Conservation (phyloP, 257 asterid species). For the Solanum verrucosum region DNA sequence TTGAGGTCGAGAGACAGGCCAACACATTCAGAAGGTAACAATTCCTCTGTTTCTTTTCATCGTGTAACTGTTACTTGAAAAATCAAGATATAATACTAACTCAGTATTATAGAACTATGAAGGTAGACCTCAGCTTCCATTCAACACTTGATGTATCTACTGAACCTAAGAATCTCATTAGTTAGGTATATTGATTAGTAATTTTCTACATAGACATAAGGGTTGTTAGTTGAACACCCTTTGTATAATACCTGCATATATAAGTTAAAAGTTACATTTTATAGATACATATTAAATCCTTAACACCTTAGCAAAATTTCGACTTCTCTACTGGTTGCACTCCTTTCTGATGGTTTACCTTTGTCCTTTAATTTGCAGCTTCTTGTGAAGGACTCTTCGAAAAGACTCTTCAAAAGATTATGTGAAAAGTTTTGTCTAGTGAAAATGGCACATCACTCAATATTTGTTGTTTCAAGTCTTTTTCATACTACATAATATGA, state of each 20-base stretch:
- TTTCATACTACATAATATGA: not conserved
- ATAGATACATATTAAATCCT: no score
- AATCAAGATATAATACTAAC: not conserved
- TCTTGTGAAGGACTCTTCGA: constrained; percentile 83
- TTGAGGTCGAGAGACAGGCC: constrained; percentile 73
- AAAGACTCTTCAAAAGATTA: constrained; percentile 71
- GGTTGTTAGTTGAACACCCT: not conserved
- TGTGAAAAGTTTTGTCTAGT: not conserved
- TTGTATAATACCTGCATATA: not conserved
- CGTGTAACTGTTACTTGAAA: not conserved
- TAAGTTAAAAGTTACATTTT: no score
- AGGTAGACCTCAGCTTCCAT: constrained; percentile 87
- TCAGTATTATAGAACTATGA: constrained; percentile 52
- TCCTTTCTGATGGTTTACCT: constrained; percentile 1
- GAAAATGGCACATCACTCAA: not conserved
- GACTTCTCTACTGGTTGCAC: not conserved
- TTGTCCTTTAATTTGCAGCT: constrained; percentile 39
- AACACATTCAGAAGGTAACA: constrained; percentile 78
- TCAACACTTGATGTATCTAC: constrained; percentile 43
- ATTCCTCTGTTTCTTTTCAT: not conserved
- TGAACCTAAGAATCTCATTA: constrained; percentile 74
- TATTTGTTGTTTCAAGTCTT: not conserved
- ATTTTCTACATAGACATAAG: not conserved
- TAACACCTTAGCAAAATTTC: no score
- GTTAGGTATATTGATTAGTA: constrained; percentile 35